phyloP scores from a whole-genome alignment of 2,329 filamentous ascomycete species.

The Chaetomium sp. region DNA sequence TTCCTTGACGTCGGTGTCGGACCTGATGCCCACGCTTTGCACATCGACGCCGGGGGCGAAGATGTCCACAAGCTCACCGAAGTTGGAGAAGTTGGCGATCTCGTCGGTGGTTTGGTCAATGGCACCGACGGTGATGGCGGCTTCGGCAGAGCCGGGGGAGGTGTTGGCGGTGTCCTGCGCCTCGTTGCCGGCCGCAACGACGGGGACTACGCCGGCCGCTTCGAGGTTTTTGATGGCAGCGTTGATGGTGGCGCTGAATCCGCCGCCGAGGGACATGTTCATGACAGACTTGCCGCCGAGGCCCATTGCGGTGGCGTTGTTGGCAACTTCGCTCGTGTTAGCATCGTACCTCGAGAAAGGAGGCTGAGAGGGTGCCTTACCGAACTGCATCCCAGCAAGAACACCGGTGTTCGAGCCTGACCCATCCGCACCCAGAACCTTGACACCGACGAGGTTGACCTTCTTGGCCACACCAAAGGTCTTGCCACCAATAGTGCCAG shows the following conservation, averaged over 20 bases:
- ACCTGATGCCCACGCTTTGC: constrained; percentile 55
- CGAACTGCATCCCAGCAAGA: constrained; percentile 61
- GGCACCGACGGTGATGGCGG: constrained; percentile 62
- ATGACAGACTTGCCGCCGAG: constrained; percentile 58
- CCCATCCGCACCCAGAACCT: constrained; percentile 58
- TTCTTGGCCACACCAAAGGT: constrained; percentile 66
- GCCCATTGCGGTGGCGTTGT: constrained; percentile 48
- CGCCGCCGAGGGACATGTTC: constrained; percentile 65
- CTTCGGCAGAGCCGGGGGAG: constrained; percentile 58
- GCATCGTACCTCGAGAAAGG: not conserved
- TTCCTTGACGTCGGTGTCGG: constrained; percentile 47
- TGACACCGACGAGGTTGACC: constrained; percentile 58
- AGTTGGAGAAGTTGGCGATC: constrained; percentile 61
- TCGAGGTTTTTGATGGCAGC: constrained; percentile 54
- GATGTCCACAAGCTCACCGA: constrained; percentile 55
- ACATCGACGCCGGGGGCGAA: constrained; percentile 60
- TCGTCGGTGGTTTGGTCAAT: constrained; percentile 54
- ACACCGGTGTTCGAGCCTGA: constrained; percentile 54
- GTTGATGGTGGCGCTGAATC: constrained; percentile 54
- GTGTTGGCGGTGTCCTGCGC: constrained; percentile 53
- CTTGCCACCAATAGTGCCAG: constrained; percentile 61
- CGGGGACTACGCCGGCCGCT: constrained; percentile 55
- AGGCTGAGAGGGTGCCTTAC: constrained; percentile 33
- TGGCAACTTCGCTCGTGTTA: constrained; percentile 40
- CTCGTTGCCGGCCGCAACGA: constrained; percentile 65